These are phyloP conservation scores for Kitagawia praeruptora DNA, from an alignment of 129 eudicot genomes.

Conservation along the genomic window DNA sequence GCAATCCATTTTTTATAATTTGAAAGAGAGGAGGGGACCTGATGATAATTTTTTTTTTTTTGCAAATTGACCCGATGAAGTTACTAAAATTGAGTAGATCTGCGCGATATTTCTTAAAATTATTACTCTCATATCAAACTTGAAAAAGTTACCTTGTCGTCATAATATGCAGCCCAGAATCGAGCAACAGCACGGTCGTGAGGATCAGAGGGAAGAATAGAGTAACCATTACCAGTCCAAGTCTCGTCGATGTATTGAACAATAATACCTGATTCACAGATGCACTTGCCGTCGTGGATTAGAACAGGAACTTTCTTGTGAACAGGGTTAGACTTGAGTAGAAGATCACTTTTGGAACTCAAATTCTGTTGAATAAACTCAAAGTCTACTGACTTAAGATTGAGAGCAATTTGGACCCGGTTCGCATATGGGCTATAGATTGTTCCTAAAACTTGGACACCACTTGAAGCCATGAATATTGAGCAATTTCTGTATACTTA, in stretches of 20 bases:
- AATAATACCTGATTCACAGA: background rate
- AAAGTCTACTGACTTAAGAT: background rate
- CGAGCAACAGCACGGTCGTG: conserved; percentile 4
- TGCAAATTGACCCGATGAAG: no score
- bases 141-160: background rate
- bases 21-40: no score
- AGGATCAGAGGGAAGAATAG: conserved; percentile 6
- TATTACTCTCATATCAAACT: background rate
- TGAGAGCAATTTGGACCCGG: conserved; percentile 7
- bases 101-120: no score
- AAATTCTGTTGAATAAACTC: background rate
- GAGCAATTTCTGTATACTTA: background rate
- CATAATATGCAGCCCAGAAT: conserved; percentile 4
- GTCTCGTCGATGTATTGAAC: background rate
- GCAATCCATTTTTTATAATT: no score
- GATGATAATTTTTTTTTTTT: no score
- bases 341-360: background rate
- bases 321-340: background rate
- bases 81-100: no score
- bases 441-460: background rate
- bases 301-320: conserved; percentile 5
- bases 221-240: background rate
- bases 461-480: background rate
- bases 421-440: background rate
- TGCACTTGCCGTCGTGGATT: background rate